These are phyloP conservation scores for Candida yuanshanica DNA, from an alignment of 805 yeast species.

Conservation along the genomic window DNA sequence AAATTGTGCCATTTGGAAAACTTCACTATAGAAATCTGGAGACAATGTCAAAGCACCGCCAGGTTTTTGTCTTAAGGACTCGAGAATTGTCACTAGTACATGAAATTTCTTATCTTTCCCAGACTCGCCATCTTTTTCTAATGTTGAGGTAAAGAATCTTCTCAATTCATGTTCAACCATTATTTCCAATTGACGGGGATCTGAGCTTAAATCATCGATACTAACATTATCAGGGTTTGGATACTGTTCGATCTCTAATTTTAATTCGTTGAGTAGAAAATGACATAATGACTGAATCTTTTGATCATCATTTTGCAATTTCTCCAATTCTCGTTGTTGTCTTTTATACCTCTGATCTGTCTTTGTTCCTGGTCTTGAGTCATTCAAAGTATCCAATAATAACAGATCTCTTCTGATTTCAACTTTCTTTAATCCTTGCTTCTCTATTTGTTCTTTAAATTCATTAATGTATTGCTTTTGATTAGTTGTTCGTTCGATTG, in stretches of 20 bases:
- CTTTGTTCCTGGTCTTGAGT: slow-evolving; percentile 15
- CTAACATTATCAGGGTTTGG: slow-evolving; percentile 12
- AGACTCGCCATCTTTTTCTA: slow-evolving; percentile 6
- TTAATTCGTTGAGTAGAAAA: slow-evolving; percentile 15
- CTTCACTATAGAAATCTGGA: slow-evolving; percentile 27
- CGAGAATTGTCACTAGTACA: slow-evolving; percentile 11
- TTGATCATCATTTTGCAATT: slow-evolving; percentile 4
- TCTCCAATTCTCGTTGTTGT: slow-evolving; percentile 8
- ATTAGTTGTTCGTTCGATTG: background rate
- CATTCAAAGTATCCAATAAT: slow-evolving; percentile 16
- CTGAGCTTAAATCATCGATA: background rate
- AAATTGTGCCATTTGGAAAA: slow-evolving; percentile 37
- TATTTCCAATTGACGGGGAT: slow-evolving; percentile 7
- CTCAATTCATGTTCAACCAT: slow-evolving; percentile 16
- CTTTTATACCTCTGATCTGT: slow-evolving; percentile 16
- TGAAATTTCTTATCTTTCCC: slow-evolving; percentile 13
- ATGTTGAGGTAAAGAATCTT: slow-evolving; percentile 1
- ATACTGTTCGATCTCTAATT: slow-evolving; percentile 9
- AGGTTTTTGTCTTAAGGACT: slow-evolving; percentile 3
- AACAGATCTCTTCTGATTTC: slow-evolving; percentile 11
- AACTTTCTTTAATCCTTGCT: slow-evolving; percentile 6
- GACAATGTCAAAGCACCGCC: slow-evolving; percentile 19
- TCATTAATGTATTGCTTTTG: background rate
- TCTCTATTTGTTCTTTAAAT: background rate
- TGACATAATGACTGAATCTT: slow-evolving; percentile 9